These are phyloP conservation scores for Castanospermum australe DNA, from an alignment of 306 rosid genomes.

Conservation along the genomic window DNA sequence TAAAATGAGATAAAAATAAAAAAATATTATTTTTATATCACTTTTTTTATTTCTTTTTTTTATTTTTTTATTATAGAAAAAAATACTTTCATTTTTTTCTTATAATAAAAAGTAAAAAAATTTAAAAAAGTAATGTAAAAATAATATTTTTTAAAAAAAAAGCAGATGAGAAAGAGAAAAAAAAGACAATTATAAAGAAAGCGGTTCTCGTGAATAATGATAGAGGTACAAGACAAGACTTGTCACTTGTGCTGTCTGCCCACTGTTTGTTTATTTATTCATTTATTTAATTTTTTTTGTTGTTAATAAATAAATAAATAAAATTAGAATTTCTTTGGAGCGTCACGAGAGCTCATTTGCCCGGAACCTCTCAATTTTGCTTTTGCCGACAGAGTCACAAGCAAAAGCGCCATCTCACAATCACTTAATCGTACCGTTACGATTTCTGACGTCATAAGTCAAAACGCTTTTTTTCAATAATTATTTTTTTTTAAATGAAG, in stretches of 20 bases:
- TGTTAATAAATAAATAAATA: neutral
- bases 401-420: neutral
- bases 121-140: too few species aligned
- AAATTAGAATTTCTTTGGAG: neutral
- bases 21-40: too few species aligned
- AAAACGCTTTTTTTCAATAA: neutral
- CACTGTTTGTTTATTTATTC: neutral
- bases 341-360: slow-evolving; percentile 7
- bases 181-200: too few species aligned
- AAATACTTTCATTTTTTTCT: too few species aligned
- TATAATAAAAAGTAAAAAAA: too few species aligned
- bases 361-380: neutral
- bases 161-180: neutral
- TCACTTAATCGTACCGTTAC: neutral
- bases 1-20: neutral
- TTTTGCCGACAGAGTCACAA: slow-evolving; percentile 30
- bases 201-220: slow-evolving; percentile 14
- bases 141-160: too few species aligned
- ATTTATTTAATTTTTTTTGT: neutral
- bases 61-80: too few species aligned
- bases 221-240: neutral
- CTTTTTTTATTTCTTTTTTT: too few species aligned
- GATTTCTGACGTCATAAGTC: neutral
- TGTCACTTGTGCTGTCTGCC: slow-evolving; percentile 14
- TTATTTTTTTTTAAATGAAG: too few species aligned